Conservation (phyloP, 768 basidiomycete genomes). For the Trametes elegans region DNA sequence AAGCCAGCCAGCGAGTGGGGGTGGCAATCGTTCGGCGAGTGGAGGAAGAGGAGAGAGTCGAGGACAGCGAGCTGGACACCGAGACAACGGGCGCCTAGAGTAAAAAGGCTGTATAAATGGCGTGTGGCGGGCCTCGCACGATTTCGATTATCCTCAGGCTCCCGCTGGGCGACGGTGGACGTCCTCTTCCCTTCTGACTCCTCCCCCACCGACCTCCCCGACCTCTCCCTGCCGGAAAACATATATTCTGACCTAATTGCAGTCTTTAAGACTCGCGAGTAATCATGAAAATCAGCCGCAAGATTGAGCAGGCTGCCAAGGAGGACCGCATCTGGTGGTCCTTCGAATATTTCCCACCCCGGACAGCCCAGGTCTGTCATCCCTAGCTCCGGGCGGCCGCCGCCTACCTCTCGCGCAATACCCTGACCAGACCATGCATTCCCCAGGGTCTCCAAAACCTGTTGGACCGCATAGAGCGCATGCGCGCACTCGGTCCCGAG, state of each 20-base stretch:
- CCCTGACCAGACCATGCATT: slow-evolving; percentile 1
- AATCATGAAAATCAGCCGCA: slow-evolving; percentile 91
- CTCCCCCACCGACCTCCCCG: neutral
- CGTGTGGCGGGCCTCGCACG: slow-evolving; percentile 1
- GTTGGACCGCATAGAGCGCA: slow-evolving; percentile 96
- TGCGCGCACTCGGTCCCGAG: slow-evolving; percentile 92
- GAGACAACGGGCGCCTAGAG: slow-evolving; percentile 18
- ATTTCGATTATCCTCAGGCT: slow-evolving; percentile 3
- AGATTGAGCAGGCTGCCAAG: slow-evolving; percentile 81
- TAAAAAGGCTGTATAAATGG: neutral
- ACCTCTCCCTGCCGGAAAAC: neutral
- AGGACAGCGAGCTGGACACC: no score
- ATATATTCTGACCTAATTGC: slow-evolving; percentile 15
- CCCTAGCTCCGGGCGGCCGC: neutral
- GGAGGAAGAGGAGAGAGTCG: no score
- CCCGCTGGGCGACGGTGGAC: no score
- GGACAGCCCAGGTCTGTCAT: slow-evolving; percentile 80
- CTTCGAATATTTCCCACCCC: slow-evolving; percentile 97
- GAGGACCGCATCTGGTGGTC: slow-evolving; percentile 96
- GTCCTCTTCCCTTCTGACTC: slow-evolving; percentile 6
- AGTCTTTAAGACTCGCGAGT: slow-evolving; percentile 18
- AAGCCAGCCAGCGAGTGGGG: no score
- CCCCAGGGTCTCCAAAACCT: slow-evolving; percentile 88
- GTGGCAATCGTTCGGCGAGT: no score
- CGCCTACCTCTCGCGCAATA: slow-evolving; percentile 3